Evolutionary conservation across 176 grass and related monocot species (phyloP).

Genomic region (Triticum aestivum): DNA sequence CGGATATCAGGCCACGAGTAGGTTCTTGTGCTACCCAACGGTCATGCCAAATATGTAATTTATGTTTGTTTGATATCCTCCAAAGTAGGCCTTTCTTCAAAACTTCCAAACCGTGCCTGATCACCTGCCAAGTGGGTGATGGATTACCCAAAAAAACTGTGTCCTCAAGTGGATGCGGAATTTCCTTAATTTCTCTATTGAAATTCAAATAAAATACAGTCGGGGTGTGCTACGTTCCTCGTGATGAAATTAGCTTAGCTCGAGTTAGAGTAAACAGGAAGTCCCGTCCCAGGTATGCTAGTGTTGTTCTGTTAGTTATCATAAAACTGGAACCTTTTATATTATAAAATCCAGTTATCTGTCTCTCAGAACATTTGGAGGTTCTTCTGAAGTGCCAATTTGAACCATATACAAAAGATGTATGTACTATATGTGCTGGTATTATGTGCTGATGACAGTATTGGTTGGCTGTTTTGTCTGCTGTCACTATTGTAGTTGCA

Average conservation of each 20-base stretch:
- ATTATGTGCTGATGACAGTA: not conserved
- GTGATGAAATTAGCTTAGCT: slow-evolving; percentile 6
- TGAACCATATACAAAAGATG: not conserved
- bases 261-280: not conserved
- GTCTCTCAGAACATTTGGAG: not conserved
- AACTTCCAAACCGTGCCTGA: too few species aligned
- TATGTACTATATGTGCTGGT: not conserved
- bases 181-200: too few species aligned
- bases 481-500: not conserved
- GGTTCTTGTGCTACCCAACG: too few species aligned
- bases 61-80: too few species aligned
- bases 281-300: not conserved
- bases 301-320: not conserved
- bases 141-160: too few species aligned
- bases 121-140: too few species aligned
- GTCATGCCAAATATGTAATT: too few species aligned
- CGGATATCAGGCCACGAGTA: too few species aligned
- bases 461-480: not conserved
- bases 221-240: not conserved
- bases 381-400: not conserved
- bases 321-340: not conserved
- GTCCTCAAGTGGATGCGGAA: too few species aligned
- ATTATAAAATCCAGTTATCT: not conserved
- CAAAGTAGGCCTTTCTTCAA: too few species aligned
- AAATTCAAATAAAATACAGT: not conserved